phyloP scores from a whole-genome alignment of 2,329 filamentous ascomycete genomes.

The Diaporthe vexans region DNA sequence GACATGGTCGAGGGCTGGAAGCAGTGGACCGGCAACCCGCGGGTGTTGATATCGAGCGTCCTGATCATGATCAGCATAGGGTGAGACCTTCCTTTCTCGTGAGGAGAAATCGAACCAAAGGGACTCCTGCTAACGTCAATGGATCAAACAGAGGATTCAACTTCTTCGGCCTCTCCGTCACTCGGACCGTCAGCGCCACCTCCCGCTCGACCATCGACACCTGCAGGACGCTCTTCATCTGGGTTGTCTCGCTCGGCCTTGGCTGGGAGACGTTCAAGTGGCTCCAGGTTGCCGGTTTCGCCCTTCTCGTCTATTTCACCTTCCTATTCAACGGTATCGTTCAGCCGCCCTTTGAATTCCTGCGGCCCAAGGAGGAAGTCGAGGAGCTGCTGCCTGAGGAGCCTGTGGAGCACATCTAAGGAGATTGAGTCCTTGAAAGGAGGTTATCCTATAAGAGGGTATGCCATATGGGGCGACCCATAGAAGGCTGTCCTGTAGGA shows the following conservation, averaged over 20 bases:
- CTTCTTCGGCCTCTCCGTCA: slow-evolving; percentile 97
- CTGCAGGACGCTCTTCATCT: slow-evolving; percentile 97
- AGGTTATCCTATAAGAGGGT: no score
- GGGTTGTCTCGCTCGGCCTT: slow-evolving; percentile 91
- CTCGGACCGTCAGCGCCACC: slow-evolving; percentile 89
- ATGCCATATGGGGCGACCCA: no score
- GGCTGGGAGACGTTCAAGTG: slow-evolving; percentile 99
- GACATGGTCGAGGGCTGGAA: slow-evolving; percentile 89
- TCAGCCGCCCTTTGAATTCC: slow-evolving; percentile 81
- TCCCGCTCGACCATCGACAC: slow-evolving; percentile 97
- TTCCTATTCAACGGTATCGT: slow-evolving; percentile 97
- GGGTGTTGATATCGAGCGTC: slow-evolving; percentile 82
- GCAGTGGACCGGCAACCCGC: slow-evolving; percentile 80
- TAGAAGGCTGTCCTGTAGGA: no score
- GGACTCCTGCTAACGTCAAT: no score
- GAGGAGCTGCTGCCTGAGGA: slow-evolving; percentile 83
- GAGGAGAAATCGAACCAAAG: no score
- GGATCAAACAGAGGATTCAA: slow-evolving; percentile 84
- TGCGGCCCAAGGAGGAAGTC: slow-evolving; percentile 68
- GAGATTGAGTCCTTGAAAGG: background rate
- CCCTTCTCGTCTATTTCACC: slow-evolving; percentile 92
- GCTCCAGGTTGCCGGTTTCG: slow-evolving; percentile 93
- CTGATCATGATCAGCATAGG: slow-evolving; percentile 98
- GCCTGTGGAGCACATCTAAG: slow-evolving; percentile 78
- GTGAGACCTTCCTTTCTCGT: slow-evolving; percentile 71